Conservation (phyloP, 164 flowering plant species). For the Sedum album region DNA sequence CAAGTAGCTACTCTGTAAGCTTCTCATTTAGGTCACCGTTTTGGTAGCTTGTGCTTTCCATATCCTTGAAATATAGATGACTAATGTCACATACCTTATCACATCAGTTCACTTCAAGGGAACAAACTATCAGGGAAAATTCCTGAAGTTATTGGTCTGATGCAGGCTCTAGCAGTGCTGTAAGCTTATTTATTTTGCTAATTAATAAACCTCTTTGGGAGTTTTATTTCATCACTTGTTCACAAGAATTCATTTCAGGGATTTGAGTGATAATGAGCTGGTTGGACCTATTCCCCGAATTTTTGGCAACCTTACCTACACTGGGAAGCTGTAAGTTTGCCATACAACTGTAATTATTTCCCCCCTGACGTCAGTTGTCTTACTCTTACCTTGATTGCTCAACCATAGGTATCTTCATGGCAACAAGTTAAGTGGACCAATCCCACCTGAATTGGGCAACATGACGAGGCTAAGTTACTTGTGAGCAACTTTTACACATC, state of each 20-base stretch:
- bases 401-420: slow-evolving; percentile 73
- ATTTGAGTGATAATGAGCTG: slow-evolving; percentile 80
- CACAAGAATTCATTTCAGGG: slow-evolving; percentile 31
- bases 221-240: too few species aligned
- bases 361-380: neutral
- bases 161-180: slow-evolving; percentile 97
- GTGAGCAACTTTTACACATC: slow-evolving; percentile 29
- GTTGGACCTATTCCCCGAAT: slow-evolving; percentile 83
- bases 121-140: slow-evolving; percentile 73
- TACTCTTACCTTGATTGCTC: neutral
- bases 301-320: slow-evolving; percentile 75
- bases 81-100: neutral
- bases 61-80: neutral
- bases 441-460: slow-evolving; percentile 91
- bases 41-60: neutral
- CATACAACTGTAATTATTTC: too few species aligned
- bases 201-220: neutral
- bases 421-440: slow-evolving; percentile 71
- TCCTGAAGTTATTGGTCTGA: slow-evolving; percentile 87
- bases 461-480: slow-evolving; percentile 90
- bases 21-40: neutral
- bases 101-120: slow-evolving; percentile 77
- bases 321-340: slow-evolving; percentile 78
- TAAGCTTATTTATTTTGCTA: slow-evolving; percentile 23
- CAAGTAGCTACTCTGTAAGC: slow-evolving; percentile 93